Base-by-base conservation (phyloP, 1,139 yeast genomes). In the Protomyces pachydermus region DNA sequence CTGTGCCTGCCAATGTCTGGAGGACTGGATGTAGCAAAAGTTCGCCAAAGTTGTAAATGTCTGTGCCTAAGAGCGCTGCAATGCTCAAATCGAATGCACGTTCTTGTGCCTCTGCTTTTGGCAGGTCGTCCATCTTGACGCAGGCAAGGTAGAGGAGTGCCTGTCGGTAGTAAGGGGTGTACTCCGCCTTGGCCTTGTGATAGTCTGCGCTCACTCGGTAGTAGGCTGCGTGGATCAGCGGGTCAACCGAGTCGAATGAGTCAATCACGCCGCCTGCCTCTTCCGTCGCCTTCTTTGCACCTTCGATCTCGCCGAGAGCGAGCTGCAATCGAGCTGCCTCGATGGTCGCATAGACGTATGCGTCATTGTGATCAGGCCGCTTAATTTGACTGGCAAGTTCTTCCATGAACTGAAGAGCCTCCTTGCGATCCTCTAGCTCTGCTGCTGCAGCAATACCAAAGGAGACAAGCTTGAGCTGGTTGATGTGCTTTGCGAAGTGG, bases 1-100 rank as follows among this genome's bases (percentile, higher is more conserved):
- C 80, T 52, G 82, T 77, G 65, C 78, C 78, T 54, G 81, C 75
- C 63, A 88, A 80, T 54, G 81, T 78, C 60, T 80, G 75, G 74
- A 93, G 82, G 64, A 91, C 85, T 60, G 95, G 97, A 74, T 93
- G 98, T 73, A 91, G 84, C 67, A 93, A 82, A 69, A 93, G 82
- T 76, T 95, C 98, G 61, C 98, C 98, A 76, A 93, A 93, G 77
- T 91, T 93, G 79, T 91, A 95, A 70, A 93, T 88, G 73, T 84
- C 86, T 72, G 91, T 96, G 56, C 98, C 98, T 70, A 93, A 80
- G 68, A 93, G 79, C 0, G 98, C 98, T 53, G 96, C 86, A 61
- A 91, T 81, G 67, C 95, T 82, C 71, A 93, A 81, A 70, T 93
- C 96, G 72, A 86, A 85, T 32, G 97, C 93, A 65, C 90, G 79